Evolutionary conservation across 2,329 filamentous ascomycete species (phyloP), one percentile per base, ranked within the genome.

Genomic region (Fusarium anguioides): DNA sequence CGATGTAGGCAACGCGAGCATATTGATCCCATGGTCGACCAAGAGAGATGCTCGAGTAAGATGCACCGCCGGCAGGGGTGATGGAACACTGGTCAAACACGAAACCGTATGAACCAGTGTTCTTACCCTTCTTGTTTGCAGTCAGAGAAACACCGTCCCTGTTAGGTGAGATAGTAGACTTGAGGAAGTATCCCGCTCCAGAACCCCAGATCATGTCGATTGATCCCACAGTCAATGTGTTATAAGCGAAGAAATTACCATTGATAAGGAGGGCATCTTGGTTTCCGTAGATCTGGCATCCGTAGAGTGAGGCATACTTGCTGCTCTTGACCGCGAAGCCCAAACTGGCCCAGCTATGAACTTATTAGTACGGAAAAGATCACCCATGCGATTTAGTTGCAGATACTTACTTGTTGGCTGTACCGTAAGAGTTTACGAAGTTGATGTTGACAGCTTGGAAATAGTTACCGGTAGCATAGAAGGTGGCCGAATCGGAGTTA

Each of bases 221-320:
- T 3, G 81, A 82, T n/a, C 82, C 82, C 51, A 80, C 76, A 36
- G 84, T 79, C 46, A 80, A 74, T 46, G 77, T 81, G 17, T 74
- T 73, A 21, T 78, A 78, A 57, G 84, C 84, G 36, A 85, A 78
- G 61, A 86, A 80, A 46, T 77, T 77, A 6, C 83, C 82, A 24
- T 72, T 78, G 17, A 81, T 81, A n/a, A 84, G 73, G 3, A 85
- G 70, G 4, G 83, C 84, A 66, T 85, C 83, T 64, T 85, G 82
- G 69, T 79, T 85, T 1, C 83, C 83, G 23, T 76, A 78, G 21
- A 84, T 76, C 10, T 77, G 73, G 62, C 81, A 80, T 15, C 78
- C 83, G 60, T 85, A 85, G 35, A 73, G 66, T 3, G 69, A 71
- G 8, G 70, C 70, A 20, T 62, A 72, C 59, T 72, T 72, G 67